A percentile compares a stretch with the other conserved stretches of the same genome.
Evolutionary conservation across 2,329 filamentous ascomycete species (phyloP).

Genomic region (Fusarium fujikuroi): DNA sequence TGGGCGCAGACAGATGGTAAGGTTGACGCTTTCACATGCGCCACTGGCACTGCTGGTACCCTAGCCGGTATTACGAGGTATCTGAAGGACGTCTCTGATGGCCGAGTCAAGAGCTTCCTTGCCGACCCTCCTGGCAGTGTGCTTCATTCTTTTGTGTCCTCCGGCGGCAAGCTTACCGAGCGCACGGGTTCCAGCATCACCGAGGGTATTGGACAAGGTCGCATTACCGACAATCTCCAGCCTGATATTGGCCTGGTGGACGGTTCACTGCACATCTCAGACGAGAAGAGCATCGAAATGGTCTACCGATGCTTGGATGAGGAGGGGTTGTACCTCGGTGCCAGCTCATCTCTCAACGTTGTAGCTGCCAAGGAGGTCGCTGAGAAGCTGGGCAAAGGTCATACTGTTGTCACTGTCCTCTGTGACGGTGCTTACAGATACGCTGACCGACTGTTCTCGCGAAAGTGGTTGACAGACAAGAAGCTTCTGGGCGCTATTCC

Average conservation of each 20-base stretch:
- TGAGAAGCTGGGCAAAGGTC: conserved; percentile 85
- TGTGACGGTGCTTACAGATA: conserved; percentile 98
- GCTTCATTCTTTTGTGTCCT: conserved; percentile 89
- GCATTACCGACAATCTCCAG: conserved; percentile 92
- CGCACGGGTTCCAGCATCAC: conserved; percentile 89
- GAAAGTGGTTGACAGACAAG: conserved; percentile 90
- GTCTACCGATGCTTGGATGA: conserved; percentile 96
- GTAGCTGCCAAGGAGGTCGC: conserved; percentile 95
- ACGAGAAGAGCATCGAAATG: conserved; percentile 97
- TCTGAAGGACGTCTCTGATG: conserved; percentile 83
- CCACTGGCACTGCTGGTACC: conserved; percentile 92
- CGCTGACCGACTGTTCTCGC: conserved; percentile 91
- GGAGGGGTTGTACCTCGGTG: conserved; percentile 94
- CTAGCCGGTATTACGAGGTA: conserved; percentile 89
- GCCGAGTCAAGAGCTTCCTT: conserved; percentile 85
- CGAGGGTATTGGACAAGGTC: conserved; percentile 96
- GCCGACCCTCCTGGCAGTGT: conserved; percentile 95
- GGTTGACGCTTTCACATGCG: conserved; percentile 94
- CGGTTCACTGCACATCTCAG: conserved; percentile 83
- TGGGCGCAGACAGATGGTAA: conserved; percentile 90
- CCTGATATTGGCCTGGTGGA: conserved; percentile 88
- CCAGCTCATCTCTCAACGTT: conserved; percentile 93
- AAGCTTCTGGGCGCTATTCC: conserved; percentile 84
- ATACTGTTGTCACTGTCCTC: conserved; percentile 92
- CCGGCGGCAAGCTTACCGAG: conserved; percentile 85